phyloP scores from a whole-genome alignment of 2,329 filamentous ascomycete species.

The Chalara sp. region DNA sequence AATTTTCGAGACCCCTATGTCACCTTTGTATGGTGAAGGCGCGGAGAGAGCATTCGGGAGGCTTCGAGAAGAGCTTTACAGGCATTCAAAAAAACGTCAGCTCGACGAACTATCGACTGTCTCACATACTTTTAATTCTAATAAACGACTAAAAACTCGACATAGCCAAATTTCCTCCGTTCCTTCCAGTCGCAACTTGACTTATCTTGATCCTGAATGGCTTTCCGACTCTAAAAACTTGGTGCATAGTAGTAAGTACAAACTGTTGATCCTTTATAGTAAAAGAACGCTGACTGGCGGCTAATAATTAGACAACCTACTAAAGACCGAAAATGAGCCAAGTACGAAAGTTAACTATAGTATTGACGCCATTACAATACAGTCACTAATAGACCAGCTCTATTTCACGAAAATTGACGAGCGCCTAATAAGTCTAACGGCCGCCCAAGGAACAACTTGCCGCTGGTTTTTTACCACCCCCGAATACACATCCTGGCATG shows the following conservation, averaged over 20 bases:
- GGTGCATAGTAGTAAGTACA: background rate
- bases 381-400: slow-evolving; percentile 28
- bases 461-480: slow-evolving; percentile 32
- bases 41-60: slow-evolving; percentile 24
- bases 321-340: background rate
- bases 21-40: slow-evolving; percentile 16
- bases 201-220: slow-evolving; percentile 2
- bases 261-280: slow-evolving; percentile 3
- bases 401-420: slow-evolving; percentile 33
- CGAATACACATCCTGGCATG: slow-evolving; percentile 32
- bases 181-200: background rate
- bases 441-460: slow-evolving; percentile 32
- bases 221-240: background rate
- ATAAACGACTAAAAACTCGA: slow-evolving; percentile 10
- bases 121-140: slow-evolving; percentile 4
- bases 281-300: background rate
- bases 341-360: background rate
- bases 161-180: slow-evolving; percentile 1
- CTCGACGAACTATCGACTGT: slow-evolving; percentile 7
- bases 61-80: slow-evolving; percentile 28
- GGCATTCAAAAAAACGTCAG: slow-evolving; percentile 6
- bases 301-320: slow-evolving; percentile 1
- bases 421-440: slow-evolving; percentile 30
- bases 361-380: slow-evolving; percentile 10
- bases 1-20: no score